These are phyloP conservation scores for Atkinsonella texensis DNA, from an alignment of 2,329 filamentous ascomycete species.

Conservation along the genomic window DNA sequence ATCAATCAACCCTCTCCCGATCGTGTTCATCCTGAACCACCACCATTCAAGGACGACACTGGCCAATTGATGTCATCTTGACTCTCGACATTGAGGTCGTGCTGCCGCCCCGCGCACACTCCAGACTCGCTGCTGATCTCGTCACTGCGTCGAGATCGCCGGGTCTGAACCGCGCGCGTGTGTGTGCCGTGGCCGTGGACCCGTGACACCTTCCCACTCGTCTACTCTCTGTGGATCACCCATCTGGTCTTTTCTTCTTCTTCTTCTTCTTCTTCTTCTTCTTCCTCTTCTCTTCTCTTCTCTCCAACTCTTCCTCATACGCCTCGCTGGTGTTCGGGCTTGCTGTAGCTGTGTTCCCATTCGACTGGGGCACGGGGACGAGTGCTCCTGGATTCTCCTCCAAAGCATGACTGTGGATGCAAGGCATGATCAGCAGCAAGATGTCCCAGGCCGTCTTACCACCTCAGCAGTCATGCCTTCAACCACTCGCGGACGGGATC, in stretches of 20 bases:
- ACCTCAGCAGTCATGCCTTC: conserved; percentile 18
- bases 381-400: conserved; percentile 4
- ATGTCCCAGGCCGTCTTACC: conserved; percentile 23
- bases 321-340: not conserved
- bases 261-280: not conserved
- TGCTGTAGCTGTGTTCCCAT: not conserved
- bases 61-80: conserved; percentile 8
- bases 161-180: conserved; percentile 8
- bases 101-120: conserved; percentile 10
- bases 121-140: conserved; percentile 8
- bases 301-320: not conserved
- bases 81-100: conserved; percentile 7
- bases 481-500: conserved; percentile 12
- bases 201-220: not conserved
- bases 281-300: not conserved
- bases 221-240: not conserved
- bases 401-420: conserved; percentile 26
- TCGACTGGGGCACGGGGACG: conserved; percentile 1
- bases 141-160: conserved; percentile 8
- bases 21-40: not conserved
- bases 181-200: conserved; percentile 6
- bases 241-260: not conserved
- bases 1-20: not conserved
- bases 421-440: conserved; percentile 22
- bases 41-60: not conserved